phyloP scores from a whole-genome alignment of 495 filamentous ascomycete species.

The Pyrenula aspistea region DNA sequence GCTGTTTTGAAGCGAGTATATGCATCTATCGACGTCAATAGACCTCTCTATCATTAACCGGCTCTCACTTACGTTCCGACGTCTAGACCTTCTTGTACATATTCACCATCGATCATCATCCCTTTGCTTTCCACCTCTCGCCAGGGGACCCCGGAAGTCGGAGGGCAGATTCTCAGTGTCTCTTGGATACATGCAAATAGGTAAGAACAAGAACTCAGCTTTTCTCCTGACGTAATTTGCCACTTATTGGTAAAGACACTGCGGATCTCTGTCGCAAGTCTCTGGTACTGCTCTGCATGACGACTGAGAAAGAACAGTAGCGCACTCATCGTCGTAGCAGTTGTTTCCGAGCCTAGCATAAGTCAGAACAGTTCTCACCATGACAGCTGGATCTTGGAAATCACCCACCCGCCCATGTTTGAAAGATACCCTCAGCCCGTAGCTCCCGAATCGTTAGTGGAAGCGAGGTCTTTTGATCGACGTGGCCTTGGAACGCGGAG shows the following conservation, averaged over 20 bases:
- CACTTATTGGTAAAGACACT: neutral
- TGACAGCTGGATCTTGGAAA: neutral
- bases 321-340: neutral
- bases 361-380: neutral
- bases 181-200: neutral
- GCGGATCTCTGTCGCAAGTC: no score
- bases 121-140: no score
- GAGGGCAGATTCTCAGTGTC: neutral
- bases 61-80: no score
- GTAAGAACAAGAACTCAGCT: neutral
- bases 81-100: no score
- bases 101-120: no score
- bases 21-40: neutral
- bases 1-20: neutral
- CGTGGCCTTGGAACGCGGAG: no score
- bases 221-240: neutral
- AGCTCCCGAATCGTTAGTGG: neutral
- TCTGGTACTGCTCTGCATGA: neutral
- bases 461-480: neutral
- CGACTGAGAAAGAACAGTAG: neutral
- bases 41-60: no score
- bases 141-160: neutral
- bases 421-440: neutral
- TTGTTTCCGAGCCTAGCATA: neutral
- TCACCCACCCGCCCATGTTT: neutral